Conservation (phyloP, 108 stramenopile genomes). For the Cyclotella atomus region DNA sequence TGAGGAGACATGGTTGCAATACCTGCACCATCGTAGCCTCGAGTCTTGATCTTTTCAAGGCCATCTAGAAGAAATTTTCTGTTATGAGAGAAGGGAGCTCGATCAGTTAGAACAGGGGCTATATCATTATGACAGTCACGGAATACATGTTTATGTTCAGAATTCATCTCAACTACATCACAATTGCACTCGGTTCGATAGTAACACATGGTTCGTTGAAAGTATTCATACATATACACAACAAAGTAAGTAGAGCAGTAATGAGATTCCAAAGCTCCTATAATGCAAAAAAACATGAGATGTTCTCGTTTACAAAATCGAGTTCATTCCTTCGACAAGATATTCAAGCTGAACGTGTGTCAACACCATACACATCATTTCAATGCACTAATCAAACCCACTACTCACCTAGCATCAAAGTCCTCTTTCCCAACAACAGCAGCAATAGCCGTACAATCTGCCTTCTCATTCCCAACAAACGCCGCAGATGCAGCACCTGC, state of each 20-base stretch:
- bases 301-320: too few relatives aligned
- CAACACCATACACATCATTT: neutral
- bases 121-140: neutral
- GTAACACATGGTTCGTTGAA: too few relatives aligned
- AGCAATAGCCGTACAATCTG: constrained; percentile 53
- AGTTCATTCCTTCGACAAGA: too few relatives aligned
- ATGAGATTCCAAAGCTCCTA: too few relatives aligned
- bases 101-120: neutral
- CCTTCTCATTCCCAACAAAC: neutral
- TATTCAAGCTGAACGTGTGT: too few relatives aligned
- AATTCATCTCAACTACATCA: too few relatives aligned
- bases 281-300: too few relatives aligned
- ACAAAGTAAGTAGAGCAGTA: too few relatives aligned
- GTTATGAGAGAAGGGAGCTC: neutral
- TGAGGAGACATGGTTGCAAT: constrained; percentile 64
- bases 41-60: constrained; percentile 80
- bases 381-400: neutral
- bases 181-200: too few relatives aligned
- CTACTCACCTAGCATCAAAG: constrained; percentile 51
- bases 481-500: constrained; percentile 1
- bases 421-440: constrained; percentile 54
- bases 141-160: too few relatives aligned
- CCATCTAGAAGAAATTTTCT: constrained; percentile 74
- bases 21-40: constrained; percentile 91
- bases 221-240: too few relatives aligned